Conservation (phyloP, 768 basidiomycete species). For the Hysterangium stoloniferum region DNA sequence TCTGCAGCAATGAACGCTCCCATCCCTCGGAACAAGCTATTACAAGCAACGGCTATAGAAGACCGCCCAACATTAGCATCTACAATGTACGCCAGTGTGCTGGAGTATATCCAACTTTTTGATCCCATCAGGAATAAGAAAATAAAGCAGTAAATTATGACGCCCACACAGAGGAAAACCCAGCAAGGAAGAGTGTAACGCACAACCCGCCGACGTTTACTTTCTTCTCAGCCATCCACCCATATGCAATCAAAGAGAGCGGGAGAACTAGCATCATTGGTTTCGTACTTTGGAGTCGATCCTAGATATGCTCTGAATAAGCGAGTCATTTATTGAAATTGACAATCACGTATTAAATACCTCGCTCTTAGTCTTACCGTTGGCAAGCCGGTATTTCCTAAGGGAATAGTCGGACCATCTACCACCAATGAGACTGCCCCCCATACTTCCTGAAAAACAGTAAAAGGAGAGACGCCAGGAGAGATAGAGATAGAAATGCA, state of each 20-base stretch:
- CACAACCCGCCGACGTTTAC: slow-evolving; percentile 62
- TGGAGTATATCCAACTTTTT: slow-evolving; percentile 50
- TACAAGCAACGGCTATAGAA: slow-evolving; percentile 65
- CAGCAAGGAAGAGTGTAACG: slow-evolving; percentile 62
- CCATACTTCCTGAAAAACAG: slow-evolving; percentile 33
- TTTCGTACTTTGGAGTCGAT: slow-evolving; percentile 61
- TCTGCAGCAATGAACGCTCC: slow-evolving; percentile 65
- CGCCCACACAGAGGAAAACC: slow-evolving; percentile 66
- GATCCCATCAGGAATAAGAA: neutral
- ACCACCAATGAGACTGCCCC: slow-evolving; percentile 51
- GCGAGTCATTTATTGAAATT: neutral
- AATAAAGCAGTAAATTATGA: neutral
- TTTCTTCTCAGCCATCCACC: slow-evolving; percentile 62
- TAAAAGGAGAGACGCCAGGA: neutral
- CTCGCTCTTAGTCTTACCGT: slow-evolving; percentile 52
- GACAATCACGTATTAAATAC: no score
- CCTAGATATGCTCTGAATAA: slow-evolving; percentile 33
- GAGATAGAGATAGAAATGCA: slow-evolving; percentile 12
- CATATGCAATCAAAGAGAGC: slow-evolving; percentile 56
- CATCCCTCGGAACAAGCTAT: slow-evolving; percentile 67
- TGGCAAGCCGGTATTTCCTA: slow-evolving; percentile 31
- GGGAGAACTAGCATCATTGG: slow-evolving; percentile 52
- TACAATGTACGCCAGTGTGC: slow-evolving; percentile 76
- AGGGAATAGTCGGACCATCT: slow-evolving; percentile 50
- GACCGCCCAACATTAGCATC: slow-evolving; percentile 81